Base-by-base conservation (phyloP, 371 early-diverging fungal species). In the Basidiobolus meristosporus region DNA sequence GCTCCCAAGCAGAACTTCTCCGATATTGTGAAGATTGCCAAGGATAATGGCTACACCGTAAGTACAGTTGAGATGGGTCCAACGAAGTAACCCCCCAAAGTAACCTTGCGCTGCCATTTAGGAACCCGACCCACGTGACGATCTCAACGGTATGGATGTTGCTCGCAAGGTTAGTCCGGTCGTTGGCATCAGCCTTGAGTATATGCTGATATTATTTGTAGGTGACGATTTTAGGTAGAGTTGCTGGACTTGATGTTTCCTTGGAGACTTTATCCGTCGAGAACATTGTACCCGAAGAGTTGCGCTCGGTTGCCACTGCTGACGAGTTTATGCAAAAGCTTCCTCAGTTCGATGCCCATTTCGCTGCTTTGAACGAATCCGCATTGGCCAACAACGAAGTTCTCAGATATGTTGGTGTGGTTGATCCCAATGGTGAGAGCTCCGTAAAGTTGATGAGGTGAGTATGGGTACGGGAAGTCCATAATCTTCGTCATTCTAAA, bases 121-220 rank as follows among this genome's bases (percentile, higher is more conserved):
- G 63, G 98, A 97, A 53, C 98, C 98, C 32, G 96, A 97, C 54
- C 96, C 98, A 31, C 70, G 95, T 38, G 98, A 97, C 54, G 98
- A 97, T 51, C 68, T 95, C 50, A 95, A 91, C 48, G 98, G 98
- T 32, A 73, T 93, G 79, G 98, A 97, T 53, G 93, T 97, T n/a
- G 96, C 88, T 14, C 82, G 97, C 44, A 96, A 96, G 64, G 83
- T 77, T 35, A 46, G 46, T 37, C 7, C n/a, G 10, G 17, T 33
- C 18, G 20, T 7, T 36, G 14, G 29, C 11, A 28, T 12, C 14
- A 21, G 0, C 51, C 17, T 46, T 17, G 16, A 35, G n/a, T 45
- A 3, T 21, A 11, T 26, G 7, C 20, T 12, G 20, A 18, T 11
- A 31, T 19, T 19, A n/a, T 23, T 17, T 18, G 15, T 51, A 68